Percentiles rank a stretch among this genome's conserved stretches.
These are phyloP conservation scores for Colletotrichum echinochloae DNA, from an alignment of 2,329 filamentous ascomycete species.

Conservation along the genomic window DNA sequence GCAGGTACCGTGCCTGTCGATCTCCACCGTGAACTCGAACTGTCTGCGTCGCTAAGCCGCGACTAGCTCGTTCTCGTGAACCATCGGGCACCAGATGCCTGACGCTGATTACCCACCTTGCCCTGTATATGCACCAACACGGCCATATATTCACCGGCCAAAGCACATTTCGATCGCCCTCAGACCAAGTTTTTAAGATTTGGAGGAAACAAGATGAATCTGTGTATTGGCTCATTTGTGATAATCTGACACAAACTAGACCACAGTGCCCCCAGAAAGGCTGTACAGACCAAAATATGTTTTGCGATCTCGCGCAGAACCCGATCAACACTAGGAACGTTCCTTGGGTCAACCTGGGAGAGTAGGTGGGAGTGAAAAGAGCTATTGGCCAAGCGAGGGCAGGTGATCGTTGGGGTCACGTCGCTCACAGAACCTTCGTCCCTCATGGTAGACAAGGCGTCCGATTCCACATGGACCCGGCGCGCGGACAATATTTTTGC, in stretches of 20 bases:
- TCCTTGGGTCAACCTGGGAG: not conserved
- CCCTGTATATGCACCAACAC: not conserved
- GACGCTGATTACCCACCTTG: not conserved
- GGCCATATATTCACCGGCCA: not conserved
- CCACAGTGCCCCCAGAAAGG: constrained; percentile 13
- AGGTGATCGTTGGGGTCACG: not conserved
- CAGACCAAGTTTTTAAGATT: not conserved
- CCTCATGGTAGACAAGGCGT: not conserved
- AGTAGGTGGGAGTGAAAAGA: constrained; percentile 16
- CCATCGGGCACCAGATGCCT: not conserved
- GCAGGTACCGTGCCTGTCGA: constrained; percentile 7
- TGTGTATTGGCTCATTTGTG: constrained; percentile 9
- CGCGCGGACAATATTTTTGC: constrained; percentile 6
- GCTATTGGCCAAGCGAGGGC: not conserved
- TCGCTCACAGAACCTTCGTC: not conserved
- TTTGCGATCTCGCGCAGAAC: constrained; percentile 9
- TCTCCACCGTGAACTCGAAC: not conserved
- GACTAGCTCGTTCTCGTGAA: not conserved
- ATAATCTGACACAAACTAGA: constrained; percentile 24
- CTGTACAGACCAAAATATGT: constrained; percentile 1
- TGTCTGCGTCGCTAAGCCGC: not conserved
- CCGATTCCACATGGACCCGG: not conserved
- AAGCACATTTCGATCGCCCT: not conserved
- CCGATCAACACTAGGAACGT: not conserved
- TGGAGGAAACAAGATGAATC: not conserved